These are phyloP conservation scores for Phytophthora hibernalis DNA, from an alignment of 352 stramenopile species.

Conservation along the genomic window DNA sequence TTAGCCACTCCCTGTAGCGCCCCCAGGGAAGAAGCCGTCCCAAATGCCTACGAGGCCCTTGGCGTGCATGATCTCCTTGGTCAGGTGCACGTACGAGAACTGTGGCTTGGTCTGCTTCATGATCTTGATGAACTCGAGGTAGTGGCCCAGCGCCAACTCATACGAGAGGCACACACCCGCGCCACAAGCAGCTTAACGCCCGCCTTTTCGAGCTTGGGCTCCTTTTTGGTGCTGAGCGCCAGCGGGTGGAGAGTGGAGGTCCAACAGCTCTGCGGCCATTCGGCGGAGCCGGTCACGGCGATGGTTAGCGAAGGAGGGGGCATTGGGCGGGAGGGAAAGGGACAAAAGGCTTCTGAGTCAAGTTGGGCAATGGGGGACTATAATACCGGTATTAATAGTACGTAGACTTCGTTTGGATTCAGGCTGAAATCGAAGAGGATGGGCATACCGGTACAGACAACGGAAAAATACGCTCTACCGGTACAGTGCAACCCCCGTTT, in stretches of 20 bases:
- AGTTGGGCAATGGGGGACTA: constrained; percentile 34
- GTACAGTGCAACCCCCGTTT: too few relatives aligned
- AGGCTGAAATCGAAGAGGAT: constrained; percentile 22
- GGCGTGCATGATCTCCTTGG: constrained; percentile 82
- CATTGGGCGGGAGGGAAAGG: constrained; percentile 1
- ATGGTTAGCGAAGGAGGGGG: constrained; percentile 22
- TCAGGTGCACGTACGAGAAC: constrained; percentile 83
- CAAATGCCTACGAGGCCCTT: constrained; percentile 92
- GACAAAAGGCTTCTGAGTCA: neutral
- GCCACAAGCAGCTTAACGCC: constrained; percentile 86
- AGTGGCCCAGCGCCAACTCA: constrained; percentile 90
- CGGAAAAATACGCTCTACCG: too few relatives aligned
- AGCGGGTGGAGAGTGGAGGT: constrained; percentile 23
- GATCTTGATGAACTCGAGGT: constrained; percentile 96
- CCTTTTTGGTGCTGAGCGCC: constrained; percentile 37
- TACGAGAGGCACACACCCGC: constrained; percentile 88
- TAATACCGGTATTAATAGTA: too few relatives aligned
- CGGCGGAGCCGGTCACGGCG: constrained; percentile 20
- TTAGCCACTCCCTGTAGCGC: constrained; percentile 91
- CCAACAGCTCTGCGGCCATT: constrained; percentile 19
- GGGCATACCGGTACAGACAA: too few relatives aligned
- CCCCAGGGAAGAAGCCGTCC: constrained; percentile 95
- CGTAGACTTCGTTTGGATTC: constrained; percentile 26
- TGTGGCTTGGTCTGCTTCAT: constrained; percentile 90
- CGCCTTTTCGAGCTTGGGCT: constrained; percentile 56